phyloP scores from a whole-genome alignment of 1,284 basidiomycete species.

The Ustilago esculenta region DNA sequence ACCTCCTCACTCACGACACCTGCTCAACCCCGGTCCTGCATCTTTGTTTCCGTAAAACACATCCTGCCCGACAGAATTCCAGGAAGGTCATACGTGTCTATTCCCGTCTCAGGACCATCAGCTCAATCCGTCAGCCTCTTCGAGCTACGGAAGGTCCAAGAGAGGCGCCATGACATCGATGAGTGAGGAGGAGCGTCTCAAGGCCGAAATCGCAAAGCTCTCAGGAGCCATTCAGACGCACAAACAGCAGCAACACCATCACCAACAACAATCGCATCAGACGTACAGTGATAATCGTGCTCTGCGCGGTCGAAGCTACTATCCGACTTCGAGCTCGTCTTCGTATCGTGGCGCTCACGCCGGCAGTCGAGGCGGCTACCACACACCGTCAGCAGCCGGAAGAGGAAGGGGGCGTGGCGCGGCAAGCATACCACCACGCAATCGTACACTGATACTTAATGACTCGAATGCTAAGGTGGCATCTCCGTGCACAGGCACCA shows the following conservation, averaged over 20 bases:
- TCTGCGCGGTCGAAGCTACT: conserved; percentile 18
- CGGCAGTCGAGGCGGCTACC: conserved; percentile 13
- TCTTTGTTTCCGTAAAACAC: not conserved
- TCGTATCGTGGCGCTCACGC: conserved; percentile 19
- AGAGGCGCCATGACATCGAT: conserved; percentile 14
- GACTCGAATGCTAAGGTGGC: conserved; percentile 9
- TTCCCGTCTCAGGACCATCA: too few relatives aligned
- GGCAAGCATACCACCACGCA: conserved; percentile 20
- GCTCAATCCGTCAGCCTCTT: too few relatives aligned
- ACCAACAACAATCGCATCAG: conserved; percentile 7
- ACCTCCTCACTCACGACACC: conserved; percentile 4
- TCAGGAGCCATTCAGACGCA: conserved; percentile 58
- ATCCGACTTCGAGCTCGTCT: not conserved
- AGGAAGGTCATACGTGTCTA: too few relatives aligned
- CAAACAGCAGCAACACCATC: conserved; percentile 26
- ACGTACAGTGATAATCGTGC: conserved; percentile 9
- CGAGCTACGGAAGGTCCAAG: too few relatives aligned
- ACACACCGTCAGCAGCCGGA: not conserved
- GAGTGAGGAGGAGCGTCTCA: conserved; percentile 52
- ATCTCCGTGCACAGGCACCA: not conserved
- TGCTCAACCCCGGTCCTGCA: conserved; percentile 2
- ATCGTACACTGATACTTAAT: conserved; percentile 49
- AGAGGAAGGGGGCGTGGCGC: conserved; percentile 37
- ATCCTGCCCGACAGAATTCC: too few relatives aligned
- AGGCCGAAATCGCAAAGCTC: conserved; percentile 61